These are phyloP conservation scores for Prototheca stagnorum DNA, from an alignment of 163 green algal species.

Conservation along the genomic window DNA sequence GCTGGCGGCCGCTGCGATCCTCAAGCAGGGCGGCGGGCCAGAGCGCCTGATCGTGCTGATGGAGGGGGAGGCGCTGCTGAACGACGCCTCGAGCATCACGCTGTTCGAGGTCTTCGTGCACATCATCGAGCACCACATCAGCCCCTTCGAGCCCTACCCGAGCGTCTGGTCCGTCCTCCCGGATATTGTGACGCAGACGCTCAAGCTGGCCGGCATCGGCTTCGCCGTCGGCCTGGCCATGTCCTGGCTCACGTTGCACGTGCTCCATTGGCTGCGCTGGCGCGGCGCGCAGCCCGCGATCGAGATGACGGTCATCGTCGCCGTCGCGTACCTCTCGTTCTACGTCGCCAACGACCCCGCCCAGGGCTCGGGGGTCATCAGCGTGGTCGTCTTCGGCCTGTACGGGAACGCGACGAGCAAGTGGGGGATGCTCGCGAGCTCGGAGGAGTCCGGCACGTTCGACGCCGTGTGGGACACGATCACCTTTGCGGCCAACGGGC, in stretches of 20 bases:
- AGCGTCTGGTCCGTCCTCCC: slow-evolving; percentile 10
- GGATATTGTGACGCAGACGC: slow-evolving; percentile 15
- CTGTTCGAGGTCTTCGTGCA: slow-evolving; percentile 40
- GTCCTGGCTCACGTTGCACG: slow-evolving; percentile 21
- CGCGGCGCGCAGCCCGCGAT: slow-evolving; percentile 25
- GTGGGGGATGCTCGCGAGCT: slow-evolving; percentile 30
- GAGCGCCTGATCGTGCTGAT: slow-evolving; percentile 47
- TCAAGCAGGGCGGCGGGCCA: slow-evolving; percentile 48
- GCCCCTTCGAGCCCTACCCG: slow-evolving; percentile 1
- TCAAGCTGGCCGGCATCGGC: slow-evolving; percentile 20
- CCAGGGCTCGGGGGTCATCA: slow-evolving; percentile 63
- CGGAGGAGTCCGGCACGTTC: slow-evolving; percentile 30
- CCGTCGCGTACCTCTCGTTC: slow-evolving; percentile 56
- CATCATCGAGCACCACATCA: slow-evolving; percentile 9
- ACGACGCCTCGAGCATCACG: slow-evolving; percentile 63
- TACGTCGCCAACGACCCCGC: slow-evolving; percentile 42
- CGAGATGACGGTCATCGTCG: slow-evolving; percentile 48
- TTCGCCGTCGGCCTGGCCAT: slow-evolving; percentile 33
- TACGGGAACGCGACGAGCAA: slow-evolving; percentile 50
- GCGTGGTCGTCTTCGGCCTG: slow-evolving; percentile 69
- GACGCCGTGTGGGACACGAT: slow-evolving; percentile 61
- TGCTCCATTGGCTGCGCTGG: slow-evolving; percentile 39
- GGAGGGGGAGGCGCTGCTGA: slow-evolving; percentile 78
- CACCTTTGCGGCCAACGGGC: slow-evolving; percentile 52
- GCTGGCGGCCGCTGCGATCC: slow-evolving; percentile 52